These are phyloP conservation scores for Fusarium nelsonii DNA, from an alignment of 2,329 filamentous ascomycete species.

Conservation along the genomic window DNA sequence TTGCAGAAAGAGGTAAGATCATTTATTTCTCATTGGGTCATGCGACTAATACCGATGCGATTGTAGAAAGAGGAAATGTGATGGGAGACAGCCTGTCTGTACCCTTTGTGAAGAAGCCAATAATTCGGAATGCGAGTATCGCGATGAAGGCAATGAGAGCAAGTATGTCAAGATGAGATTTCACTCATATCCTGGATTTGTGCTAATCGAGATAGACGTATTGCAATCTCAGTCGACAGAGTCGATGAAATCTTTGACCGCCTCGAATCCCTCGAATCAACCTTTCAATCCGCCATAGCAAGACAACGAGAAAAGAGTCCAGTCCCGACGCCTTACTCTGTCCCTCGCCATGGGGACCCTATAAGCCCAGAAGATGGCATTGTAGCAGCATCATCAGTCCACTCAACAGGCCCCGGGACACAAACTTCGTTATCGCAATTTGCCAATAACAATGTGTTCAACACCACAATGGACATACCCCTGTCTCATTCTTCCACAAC, in stretches of 20 bases:
- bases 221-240: constrained; percentile 19
- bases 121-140: constrained; percentile 38
- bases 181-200: fast-evolving
- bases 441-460: constrained; percentile 40
- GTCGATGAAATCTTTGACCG: constrained; percentile 41
- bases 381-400: constrained; percentile 20
- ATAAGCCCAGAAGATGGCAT: constrained; percentile 24
- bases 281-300: constrained; percentile 24
- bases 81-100: constrained; percentile 38
- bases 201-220: background rate
- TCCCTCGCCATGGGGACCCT: constrained; percentile 19
- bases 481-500: constrained; percentile 38
- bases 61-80: constrained; percentile 39
- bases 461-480: constrained; percentile 42
- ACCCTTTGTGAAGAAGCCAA: constrained; percentile 39
- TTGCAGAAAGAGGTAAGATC: constrained; percentile 35
- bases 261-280: constrained; percentile 33
- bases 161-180: background rate
- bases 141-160: constrained; percentile 25
- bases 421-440: constrained; percentile 31
- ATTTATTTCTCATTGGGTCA: too few species aligned
- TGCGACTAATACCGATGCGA: background rate
- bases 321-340: constrained; percentile 5
- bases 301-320: constrained; percentile 25
- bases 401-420: constrained; percentile 23